phyloP scores from a whole-genome alignment of 164 flowering plant species.

The Vitis labrusca region DNA sequence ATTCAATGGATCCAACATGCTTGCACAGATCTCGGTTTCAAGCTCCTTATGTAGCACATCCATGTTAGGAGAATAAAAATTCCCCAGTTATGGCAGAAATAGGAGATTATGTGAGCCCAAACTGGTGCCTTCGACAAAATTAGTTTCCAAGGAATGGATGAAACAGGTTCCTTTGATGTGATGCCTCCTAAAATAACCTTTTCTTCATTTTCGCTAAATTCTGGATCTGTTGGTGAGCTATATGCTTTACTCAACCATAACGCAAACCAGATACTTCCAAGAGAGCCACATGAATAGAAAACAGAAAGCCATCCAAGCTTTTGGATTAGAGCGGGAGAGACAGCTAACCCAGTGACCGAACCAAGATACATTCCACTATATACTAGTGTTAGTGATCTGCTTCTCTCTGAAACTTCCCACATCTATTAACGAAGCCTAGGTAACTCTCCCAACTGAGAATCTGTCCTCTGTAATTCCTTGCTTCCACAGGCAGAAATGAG shows the following conservation, averaged over 20 bases:
- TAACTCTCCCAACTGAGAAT: too few species aligned
- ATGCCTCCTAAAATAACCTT: conserved; percentile 64
- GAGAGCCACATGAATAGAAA: conserved; percentile 93
- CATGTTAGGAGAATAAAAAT: conserved; percentile 96
- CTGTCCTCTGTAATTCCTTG: too few species aligned
- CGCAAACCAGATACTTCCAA: conserved; percentile 94
- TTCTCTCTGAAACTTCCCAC: conserved; percentile 75
- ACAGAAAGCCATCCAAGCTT: conserved; percentile 97
- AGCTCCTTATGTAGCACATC: conserved; percentile 99
- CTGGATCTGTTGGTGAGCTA: conserved; percentile 85
- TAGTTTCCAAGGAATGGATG: conserved; percentile 87
- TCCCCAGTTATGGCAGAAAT: conserved; percentile 99
- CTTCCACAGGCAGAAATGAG: too few species aligned
- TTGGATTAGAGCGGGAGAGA: conserved; percentile 87
- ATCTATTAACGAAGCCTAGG: too few species aligned
- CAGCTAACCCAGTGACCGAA: conserved; percentile 87
- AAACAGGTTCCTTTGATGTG: conserved; percentile 73
- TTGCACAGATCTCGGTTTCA: conserved; percentile 67
- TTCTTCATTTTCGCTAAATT: conserved; percentile 61
- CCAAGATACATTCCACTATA: conserved; percentile 99
- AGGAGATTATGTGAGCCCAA: conserved; percentile 96
- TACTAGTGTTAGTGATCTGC: conserved; percentile 95
- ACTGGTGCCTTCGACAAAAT: conserved; percentile 92
- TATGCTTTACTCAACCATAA: conserved; percentile 80
- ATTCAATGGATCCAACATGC: conserved; percentile 67